Percentiles rank a stretch among this genome's conserved stretches.
Evolutionary conservation across 441 rosid genomes (phyloP).

Genomic region (Eruca vesicaria): DNA sequence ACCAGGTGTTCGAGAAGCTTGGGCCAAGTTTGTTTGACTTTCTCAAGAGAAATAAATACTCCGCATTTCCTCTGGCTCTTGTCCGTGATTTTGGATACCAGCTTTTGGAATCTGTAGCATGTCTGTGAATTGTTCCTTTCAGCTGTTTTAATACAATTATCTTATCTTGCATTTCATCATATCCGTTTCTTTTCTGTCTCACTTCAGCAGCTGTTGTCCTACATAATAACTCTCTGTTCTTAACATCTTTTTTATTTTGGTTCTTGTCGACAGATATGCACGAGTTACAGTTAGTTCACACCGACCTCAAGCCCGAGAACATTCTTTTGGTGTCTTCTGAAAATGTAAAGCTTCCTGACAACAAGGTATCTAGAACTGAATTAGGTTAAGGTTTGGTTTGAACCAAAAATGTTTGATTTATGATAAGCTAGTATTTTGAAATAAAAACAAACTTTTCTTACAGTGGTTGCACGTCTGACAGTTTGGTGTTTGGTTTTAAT

Average conservation of each 20-base stretch:
- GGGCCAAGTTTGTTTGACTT: constrained; percentile 96
- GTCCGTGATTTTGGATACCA: constrained; percentile 93
- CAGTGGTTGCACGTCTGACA: constrained; percentile 6
- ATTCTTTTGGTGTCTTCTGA: constrained; percentile 85
- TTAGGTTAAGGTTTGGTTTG: constrained; percentile 26
- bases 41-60: constrained; percentile 90
- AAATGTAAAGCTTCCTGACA: constrained; percentile 59
- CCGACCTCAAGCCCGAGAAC: constrained; percentile 93
- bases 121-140: constrained; percentile 73
- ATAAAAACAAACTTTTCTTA: neutral
- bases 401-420: neutral
- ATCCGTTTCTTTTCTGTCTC: neutral
- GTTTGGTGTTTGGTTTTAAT: constrained; percentile 37
- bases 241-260: neutral
- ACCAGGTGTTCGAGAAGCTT: constrained; percentile 98
- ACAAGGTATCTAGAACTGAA: constrained; percentile 54
- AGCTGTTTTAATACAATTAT: constrained; percentile 36
- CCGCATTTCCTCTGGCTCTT: constrained; percentile 89
- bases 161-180: constrained; percentile 2
- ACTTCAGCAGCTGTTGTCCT: neutral
- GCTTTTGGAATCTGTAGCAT: constrained; percentile 98
- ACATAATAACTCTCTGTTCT: constrained; percentile 2
- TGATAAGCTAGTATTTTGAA: constrained; percentile 21
- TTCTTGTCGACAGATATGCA: constrained; percentile 66
- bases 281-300: constrained; percentile 77